phyloP scores from a whole-genome alignment of 1,284 basidiomycete species.

The Phaffia rhodozyma region DNA sequence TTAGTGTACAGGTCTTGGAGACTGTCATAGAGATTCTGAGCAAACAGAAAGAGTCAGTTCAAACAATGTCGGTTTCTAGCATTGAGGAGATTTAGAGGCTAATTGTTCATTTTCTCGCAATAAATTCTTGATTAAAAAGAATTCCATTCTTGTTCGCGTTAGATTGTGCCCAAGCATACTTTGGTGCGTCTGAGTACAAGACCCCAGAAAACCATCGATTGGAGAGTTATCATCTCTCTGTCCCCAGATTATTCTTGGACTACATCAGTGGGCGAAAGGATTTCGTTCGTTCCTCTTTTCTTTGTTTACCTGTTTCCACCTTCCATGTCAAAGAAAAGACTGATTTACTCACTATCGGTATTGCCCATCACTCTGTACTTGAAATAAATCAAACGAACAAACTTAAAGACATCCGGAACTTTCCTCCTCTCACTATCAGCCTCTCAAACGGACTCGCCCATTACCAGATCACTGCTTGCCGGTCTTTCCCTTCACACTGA shows the following conservation, averaged over 20 bases:
- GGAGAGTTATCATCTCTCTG: conserved; percentile 65
- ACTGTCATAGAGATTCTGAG: conserved; percentile 54
- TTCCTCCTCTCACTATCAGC: conserved; percentile 29
- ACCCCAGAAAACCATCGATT: conserved; percentile 63
- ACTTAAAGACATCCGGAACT: conserved; percentile 23
- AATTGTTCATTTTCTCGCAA: neutral
- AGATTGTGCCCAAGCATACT: conserved; percentile 77
- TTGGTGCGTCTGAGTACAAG: conserved; percentile 57
- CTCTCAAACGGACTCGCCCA: conserved; percentile 23
- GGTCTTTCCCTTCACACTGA: conserved; percentile 23
- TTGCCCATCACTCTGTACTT: too few relatives aligned
- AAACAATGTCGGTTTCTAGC: neutral
- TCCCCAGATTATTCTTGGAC: conserved; percentile 66
- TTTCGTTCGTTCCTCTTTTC: conserved; percentile 44
- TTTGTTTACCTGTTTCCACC: neutral
- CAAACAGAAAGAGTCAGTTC: conserved; percentile 50
- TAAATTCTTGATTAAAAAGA: neutral
- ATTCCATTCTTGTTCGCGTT: conserved; percentile 69
- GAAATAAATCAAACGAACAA: neutral
- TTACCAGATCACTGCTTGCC: conserved; percentile 23
- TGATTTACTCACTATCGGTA: neutral
- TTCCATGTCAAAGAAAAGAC: neutral
- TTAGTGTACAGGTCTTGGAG: conserved; percentile 55
- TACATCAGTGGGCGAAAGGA: conserved; percentile 54
- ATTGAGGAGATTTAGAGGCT: neutral